Evolutionary conservation across 2,329 filamentous ascomycete genomes (phyloP).

Genomic region (Scopulariopsis brevicaulis): DNA sequence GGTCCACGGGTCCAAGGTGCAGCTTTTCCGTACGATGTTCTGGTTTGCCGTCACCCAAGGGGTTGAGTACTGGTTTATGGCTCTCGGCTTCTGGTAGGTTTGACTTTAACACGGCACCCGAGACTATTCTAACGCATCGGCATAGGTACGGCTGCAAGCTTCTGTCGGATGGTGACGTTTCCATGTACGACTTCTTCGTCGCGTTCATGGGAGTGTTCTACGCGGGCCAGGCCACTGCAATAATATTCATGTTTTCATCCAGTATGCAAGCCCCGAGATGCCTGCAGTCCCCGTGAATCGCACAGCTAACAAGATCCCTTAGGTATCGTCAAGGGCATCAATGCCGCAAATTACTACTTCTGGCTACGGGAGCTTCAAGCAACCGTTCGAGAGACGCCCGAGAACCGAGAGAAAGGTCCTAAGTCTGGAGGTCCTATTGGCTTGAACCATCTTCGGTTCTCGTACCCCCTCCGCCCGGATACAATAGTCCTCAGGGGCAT

Average conservation of each 20-base stretch:
- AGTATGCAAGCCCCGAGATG: slow-evolving; percentile 14
- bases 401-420: slow-evolving; percentile 14
- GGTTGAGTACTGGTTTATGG: slow-evolving; percentile 23
- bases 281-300: slow-evolving; percentile 36
- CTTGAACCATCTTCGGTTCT: slow-evolving; percentile 42
- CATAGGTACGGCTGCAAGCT: slow-evolving; percentile 25
- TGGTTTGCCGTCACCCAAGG: slow-evolving; percentile 29
- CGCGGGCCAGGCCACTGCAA: slow-evolving; percentile 26
- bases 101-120: slow-evolving; percentile 38
- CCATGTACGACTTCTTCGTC: slow-evolving; percentile 32
- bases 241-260: slow-evolving; percentile 34
- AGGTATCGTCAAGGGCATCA: slow-evolving; percentile 34
- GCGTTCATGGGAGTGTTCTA: slow-evolving; percentile 39
- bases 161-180: slow-evolving; percentile 33
- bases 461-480: slow-evolving; percentile 36
- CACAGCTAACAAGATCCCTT: slow-evolving; percentile 24
- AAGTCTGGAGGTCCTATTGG: slow-evolving; percentile 17
- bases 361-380: slow-evolving; percentile 21
- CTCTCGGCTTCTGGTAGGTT: slow-evolving; percentile 24
- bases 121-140: not conserved
- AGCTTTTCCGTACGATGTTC: slow-evolving; percentile 24
- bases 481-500: slow-evolving; percentile 24
- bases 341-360: slow-evolving; percentile 35
- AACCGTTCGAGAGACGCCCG: slow-evolving; percentile 5
- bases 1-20: slow-evolving; percentile 15